Evolutionary conservation across 192 early-diverging fungal genomes (phyloP).

Genomic region (Coemansia sp.): DNA sequence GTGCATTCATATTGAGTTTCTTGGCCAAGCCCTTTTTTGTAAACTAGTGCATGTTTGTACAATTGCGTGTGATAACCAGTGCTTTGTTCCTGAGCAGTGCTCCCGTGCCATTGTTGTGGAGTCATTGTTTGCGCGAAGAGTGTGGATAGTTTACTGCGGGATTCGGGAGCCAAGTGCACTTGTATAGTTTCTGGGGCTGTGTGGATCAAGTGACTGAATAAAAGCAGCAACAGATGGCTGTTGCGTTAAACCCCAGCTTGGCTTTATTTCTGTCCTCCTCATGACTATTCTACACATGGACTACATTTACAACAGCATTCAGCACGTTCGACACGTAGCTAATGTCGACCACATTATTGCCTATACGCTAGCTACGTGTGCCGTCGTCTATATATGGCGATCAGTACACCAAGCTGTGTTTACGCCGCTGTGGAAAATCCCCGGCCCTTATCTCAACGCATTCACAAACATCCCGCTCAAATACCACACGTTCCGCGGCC

Average conservation of each 20-base stretch:
- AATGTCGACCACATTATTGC: neutral
- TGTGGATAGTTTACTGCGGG: too few species aligned
- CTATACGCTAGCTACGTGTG: neutral
- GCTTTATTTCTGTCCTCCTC: neutral
- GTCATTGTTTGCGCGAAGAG: too few species aligned
- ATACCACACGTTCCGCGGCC: constrained; percentile 21
- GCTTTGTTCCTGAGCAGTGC: too few species aligned
- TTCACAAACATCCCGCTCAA: constrained; percentile 31
- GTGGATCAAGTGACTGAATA: too few species aligned
- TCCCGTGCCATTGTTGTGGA: too few species aligned
- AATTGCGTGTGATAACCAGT: neutral
- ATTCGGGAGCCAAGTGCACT: too few species aligned
- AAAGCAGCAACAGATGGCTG: too few species aligned
- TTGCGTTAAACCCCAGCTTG: too few species aligned
- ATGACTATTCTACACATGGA: neutral
- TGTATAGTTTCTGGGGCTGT: too few species aligned
- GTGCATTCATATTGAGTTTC: neutral
- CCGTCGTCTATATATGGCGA: neutral
- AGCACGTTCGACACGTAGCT: neutral
- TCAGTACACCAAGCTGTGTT: neutral
- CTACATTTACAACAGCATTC: neutral
- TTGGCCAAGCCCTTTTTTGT: neutral
- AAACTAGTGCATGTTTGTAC: neutral
- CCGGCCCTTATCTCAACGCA: constrained; percentile 27
- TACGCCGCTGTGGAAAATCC: constrained; percentile 24